Evolutionary conservation across 768 basidiomycete genomes (phyloP).

Genomic region (Mycena rebaudengoi): DNA sequence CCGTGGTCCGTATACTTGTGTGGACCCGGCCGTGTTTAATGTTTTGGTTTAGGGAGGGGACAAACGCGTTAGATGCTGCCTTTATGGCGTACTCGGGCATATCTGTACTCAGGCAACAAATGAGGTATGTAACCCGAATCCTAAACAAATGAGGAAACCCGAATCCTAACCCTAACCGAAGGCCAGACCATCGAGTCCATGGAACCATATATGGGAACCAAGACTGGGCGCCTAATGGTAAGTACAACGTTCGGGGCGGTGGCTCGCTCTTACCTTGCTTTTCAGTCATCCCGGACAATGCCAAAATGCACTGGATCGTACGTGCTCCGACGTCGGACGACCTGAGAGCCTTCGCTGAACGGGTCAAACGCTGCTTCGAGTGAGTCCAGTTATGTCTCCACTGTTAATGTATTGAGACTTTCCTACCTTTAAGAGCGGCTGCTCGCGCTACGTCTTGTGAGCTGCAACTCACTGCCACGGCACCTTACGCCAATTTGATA

Average conservation of each 20-base stretch:
- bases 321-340: constrained; percentile 73
- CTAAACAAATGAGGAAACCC: too few species aligned
- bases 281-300: constrained; percentile 85
- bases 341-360: constrained; percentile 59
- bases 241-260: too few species aligned
- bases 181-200: constrained; percentile 81
- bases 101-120: background rate
- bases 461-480: constrained; percentile 44
- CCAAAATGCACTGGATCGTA: constrained; percentile 76
- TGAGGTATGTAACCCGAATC: too few species aligned
- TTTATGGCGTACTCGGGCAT: background rate
- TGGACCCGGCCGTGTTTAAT: background rate
- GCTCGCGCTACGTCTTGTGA: constrained; percentile 70
- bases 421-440: constrained; percentile 66
- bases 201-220: constrained; percentile 73
- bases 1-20: background rate
- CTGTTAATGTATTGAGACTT: constrained; percentile 14
- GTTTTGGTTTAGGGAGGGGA: background rate
- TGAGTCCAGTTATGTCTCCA: constrained; percentile 43
- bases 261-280: background rate
- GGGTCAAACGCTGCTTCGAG: constrained; percentile 78
- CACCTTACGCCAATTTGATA: constrained; percentile 64
- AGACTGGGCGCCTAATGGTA: constrained; percentile 76
- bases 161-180: too few species aligned
- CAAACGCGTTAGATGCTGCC: background rate